A percentile compares a stretch with the other conserved stretches of the same genome.
phyloP scores from a whole-genome alignment of 1,284 basidiomycete genomes.

The Sutorius eximius region DNA sequence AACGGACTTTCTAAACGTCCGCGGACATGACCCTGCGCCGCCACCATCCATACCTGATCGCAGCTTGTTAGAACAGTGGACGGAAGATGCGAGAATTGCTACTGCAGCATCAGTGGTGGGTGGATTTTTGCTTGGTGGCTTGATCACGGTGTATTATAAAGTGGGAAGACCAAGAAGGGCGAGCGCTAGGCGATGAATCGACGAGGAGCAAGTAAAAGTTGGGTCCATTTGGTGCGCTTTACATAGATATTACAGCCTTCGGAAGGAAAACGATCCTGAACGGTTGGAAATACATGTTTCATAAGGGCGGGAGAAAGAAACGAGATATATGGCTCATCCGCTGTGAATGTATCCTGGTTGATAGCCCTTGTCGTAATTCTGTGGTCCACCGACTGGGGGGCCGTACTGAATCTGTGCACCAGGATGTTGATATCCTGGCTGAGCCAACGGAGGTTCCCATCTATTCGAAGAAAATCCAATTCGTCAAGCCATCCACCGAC shows the following conservation, averaged over 20 bases:
- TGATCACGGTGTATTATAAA: constrained; percentile 25
- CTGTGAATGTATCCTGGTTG: constrained; percentile 31
- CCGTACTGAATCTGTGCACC: constrained; percentile 19
- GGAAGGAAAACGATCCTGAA: neutral
- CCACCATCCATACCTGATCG: constrained; percentile 24
- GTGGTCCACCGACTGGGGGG: constrained; percentile 2
- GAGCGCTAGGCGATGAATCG: neutral
- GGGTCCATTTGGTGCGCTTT: neutral
- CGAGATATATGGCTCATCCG: constrained; percentile 9
- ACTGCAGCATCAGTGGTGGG: constrained; percentile 21
- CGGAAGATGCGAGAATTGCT: constrained; percentile 14
- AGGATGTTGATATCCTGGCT: constrained; percentile 36
- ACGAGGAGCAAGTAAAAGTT: constrained; percentile 3
- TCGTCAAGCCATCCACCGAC: neutral
- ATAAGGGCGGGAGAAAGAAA: neutral
- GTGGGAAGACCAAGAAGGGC: constrained; percentile 3
- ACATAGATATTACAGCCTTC: constrained; percentile 3
- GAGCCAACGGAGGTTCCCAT: constrained; percentile 44
- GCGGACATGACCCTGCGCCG: constrained; percentile 45
- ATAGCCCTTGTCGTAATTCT: constrained; percentile 21
- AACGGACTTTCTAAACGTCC: constrained; percentile 41
- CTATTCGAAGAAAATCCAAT: constrained; percentile 25
- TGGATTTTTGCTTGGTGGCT: constrained; percentile 36
- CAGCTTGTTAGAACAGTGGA: constrained; percentile 17
- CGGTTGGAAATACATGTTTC: neutral